Evolutionary conservation across 768 basidiomycete species (phyloP), one percentile per base, ranked within the genome.

Genomic region (Hortiboletus flavorubellus): DNA sequence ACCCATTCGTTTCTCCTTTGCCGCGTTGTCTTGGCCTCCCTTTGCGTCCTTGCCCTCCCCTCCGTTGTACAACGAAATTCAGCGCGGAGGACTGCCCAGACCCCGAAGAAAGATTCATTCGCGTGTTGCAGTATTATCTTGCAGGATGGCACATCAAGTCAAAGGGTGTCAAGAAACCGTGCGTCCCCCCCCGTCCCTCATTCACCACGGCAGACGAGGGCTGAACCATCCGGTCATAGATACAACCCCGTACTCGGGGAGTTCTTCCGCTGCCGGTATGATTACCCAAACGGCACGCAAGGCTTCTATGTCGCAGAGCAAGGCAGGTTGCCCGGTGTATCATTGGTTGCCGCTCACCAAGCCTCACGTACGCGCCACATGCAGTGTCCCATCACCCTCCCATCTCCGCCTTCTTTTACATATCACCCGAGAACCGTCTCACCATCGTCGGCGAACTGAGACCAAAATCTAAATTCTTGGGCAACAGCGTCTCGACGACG

Each of bases 141-240:
- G 88, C 91, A n/a, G 97, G 97, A 23, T 99, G 97, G 97, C 97
- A 98, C 73, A 95, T 98, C 76, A 98, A 98, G 73, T 95, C 97
- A 61, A 95, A 91, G 75, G 97, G 94, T 50, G 97, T 98, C 57
- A 99, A 99, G 88, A 99, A 99, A 75, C 96, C 96, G 84, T 94
- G 65, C 74, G 89, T 77, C 56, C 45, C 11, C 44, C 56, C 45
- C 11, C 44, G 2, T 35, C 40, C n/a, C 18, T 39, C 30, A 1
- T 5, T 29, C 44, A 10, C 37, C 31, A 8, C 23, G 11, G 0
- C 26, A 12, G n/a, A 46, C 48, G 50, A 46, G 43, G 42, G 44
- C 54, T 59, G 49, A 58, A 33, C 29, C 43, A 21, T 44, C 11
- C 53, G 18, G 16, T 46, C 26, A 51, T 68, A 93, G 92, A 59